These are phyloP conservation scores for Nevesoporus exiguus DNA, from an alignment of 768 basidiomycete species.

Conservation along the genomic window DNA sequence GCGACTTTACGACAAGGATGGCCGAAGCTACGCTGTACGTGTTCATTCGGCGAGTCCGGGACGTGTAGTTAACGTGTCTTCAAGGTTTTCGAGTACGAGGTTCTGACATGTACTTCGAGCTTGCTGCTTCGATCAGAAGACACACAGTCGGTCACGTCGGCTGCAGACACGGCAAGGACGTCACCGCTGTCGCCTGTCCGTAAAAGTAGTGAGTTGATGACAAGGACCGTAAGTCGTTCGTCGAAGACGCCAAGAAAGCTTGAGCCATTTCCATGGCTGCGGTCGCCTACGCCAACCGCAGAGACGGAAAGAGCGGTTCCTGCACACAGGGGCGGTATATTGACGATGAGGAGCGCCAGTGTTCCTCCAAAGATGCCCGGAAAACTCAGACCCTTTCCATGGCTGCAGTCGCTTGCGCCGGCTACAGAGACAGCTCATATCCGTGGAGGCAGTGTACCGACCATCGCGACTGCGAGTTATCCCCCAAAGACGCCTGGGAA, in stretches of 20 bases:
- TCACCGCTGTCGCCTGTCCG: not conserved
- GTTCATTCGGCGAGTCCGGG: not conserved
- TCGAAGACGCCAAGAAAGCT: not conserved
- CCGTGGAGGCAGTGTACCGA: not conserved
- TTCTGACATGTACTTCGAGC: constrained; percentile 15
- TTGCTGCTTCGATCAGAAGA: constrained; percentile 12
- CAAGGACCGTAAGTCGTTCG: not conserved
- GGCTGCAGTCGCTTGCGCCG: not conserved
- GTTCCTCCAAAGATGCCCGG: not conserved
- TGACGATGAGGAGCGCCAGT: not conserved
- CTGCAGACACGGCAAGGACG: not conserved
- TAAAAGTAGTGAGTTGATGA: not conserved
- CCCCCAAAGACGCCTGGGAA: not conserved
- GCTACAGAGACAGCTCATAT: not conserved
- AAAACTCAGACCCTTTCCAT: constrained; percentile 1
- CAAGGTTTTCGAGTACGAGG: constrained; percentile 23
- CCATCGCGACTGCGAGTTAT: not conserved
- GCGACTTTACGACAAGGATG: constrained; percentile 11
- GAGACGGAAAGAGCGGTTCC: not conserved
- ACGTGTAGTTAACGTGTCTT: not conserved
- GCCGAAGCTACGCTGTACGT: constrained; percentile 11
- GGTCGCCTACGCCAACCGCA: not conserved
- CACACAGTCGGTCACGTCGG: not conserved
- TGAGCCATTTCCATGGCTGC: not conserved
- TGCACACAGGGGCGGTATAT: too few species aligned